phyloP scores from a whole-genome alignment of 495 filamentous ascomycete genomes.

The Massariosphaeria phaeospora region DNA sequence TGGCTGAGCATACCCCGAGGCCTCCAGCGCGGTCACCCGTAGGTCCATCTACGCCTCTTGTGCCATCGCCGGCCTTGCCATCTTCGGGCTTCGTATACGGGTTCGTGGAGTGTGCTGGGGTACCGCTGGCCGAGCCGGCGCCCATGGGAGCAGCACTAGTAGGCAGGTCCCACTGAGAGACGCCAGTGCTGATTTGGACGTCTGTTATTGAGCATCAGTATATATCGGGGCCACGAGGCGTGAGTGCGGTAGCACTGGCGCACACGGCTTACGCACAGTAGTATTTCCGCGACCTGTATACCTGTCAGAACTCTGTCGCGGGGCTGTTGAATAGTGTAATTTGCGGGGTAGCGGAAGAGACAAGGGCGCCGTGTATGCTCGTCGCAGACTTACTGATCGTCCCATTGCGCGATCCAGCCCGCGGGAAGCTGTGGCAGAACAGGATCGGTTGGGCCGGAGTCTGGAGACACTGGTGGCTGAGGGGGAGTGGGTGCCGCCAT shows the following conservation, averaged over 20 bases:
- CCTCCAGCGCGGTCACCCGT: constrained; percentile 35
- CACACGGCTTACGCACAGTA: constrained; percentile 32
- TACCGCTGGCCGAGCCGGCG: constrained; percentile 33
- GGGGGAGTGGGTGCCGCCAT: constrained; percentile 32
- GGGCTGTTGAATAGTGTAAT: neutral
- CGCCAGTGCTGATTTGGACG: constrained; percentile 43
- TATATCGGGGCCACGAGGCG: neutral
- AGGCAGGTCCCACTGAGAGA: constrained; percentile 42
- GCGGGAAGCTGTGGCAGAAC: constrained; percentile 26
- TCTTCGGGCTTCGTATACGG: constrained; percentile 34
- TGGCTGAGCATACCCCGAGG: constrained; percentile 35
- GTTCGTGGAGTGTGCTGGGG: constrained; percentile 33
- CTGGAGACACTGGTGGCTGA: constrained; percentile 25
- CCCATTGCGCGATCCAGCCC: constrained; percentile 37
- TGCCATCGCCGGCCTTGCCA: constrained; percentile 27
- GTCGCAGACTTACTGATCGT: constrained; percentile 19
- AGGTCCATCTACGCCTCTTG: constrained; percentile 37
- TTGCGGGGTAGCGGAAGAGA: constrained; percentile 1
- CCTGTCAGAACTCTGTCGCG: neutral
- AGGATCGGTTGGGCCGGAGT: constrained; percentile 30
- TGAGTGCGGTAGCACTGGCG: no score
- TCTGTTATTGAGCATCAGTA: constrained; percentile 1
- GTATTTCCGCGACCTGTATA: constrained; percentile 32
- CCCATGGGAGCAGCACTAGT: constrained; percentile 36
- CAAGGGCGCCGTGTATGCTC: neutral